A percentile compares a stretch with the other conserved stretches of the same genome.
phyloP scores from a whole-genome alignment of 345 rosid genomes.

The Murraya koenigii region DNA sequence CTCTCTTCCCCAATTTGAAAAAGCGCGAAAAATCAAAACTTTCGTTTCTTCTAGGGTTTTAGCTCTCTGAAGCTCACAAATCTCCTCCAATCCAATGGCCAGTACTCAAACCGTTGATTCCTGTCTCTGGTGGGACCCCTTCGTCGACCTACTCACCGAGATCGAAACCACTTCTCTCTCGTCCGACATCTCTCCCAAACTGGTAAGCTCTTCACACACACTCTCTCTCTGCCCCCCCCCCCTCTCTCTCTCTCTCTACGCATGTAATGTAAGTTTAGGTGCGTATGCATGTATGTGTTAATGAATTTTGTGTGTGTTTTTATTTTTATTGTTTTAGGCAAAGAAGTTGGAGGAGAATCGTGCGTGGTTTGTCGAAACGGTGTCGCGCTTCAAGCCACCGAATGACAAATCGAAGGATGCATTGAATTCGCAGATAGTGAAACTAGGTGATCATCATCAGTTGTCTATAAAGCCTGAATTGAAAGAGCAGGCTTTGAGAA shows the following conservation, averaged over 20 bases:
- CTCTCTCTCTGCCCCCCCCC: neutral
- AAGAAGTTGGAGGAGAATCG: constrained; percentile 69
- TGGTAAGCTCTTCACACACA: constrained; percentile 28
- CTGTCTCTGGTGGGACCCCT: constrained; percentile 83
- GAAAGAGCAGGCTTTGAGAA: constrained; percentile 61
- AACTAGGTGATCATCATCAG: constrained; percentile 58
- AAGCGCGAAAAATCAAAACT: constrained; percentile 19
- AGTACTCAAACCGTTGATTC: constrained; percentile 54
- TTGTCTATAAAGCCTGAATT: constrained; percentile 54
- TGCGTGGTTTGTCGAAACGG: constrained; percentile 63
- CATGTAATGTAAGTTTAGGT: neutral
- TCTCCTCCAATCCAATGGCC: constrained; percentile 46
- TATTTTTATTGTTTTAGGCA: constrained; percentile 39
- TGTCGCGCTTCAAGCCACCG: constrained; percentile 58
- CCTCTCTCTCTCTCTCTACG: neutral
- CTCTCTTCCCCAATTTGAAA: neutral
- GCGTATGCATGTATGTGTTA: neutral
- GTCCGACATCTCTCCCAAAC: constrained; percentile 49
- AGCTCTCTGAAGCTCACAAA: constrained; percentile 10
- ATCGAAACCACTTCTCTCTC: constrained; percentile 62
- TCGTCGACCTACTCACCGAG: constrained; percentile 57
- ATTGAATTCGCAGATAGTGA: constrained; percentile 51
- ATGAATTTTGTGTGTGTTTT: neutral
- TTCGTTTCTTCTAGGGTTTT: constrained; percentile 41
- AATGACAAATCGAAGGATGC: constrained; percentile 70